phyloP scores from a whole-genome alignment of 441 rosid genomes.

The Rhodomyrtus psidioides region DNA sequence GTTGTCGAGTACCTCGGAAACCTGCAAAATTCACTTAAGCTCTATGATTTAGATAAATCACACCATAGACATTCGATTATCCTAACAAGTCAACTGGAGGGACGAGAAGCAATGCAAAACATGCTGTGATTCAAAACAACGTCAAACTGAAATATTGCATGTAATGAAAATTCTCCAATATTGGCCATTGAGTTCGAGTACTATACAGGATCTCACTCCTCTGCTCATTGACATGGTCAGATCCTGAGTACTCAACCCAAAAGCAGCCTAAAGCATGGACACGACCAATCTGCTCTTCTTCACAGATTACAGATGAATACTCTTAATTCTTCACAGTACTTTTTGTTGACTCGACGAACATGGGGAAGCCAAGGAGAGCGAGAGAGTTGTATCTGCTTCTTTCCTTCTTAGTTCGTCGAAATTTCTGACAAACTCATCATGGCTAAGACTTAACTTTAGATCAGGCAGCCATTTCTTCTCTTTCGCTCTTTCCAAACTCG shows the following conservation, averaged over 20 bases:
- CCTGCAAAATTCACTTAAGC: not conserved
- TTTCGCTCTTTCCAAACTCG: not conserved
- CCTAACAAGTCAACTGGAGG: not conserved
- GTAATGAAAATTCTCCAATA: not conserved
- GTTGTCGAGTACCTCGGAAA: not conserved
- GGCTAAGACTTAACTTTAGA: constrained; percentile 38
- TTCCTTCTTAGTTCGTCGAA: constrained; percentile 4
- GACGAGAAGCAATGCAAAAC: not conserved
- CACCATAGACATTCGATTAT: not conserved
- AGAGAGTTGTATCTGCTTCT: constrained; percentile 34
- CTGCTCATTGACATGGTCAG: constrained; percentile 17
- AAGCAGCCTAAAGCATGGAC: constrained; percentile 7
- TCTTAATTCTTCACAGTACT: not conserved
- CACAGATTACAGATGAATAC: not conserved
- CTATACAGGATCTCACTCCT: constrained; percentile 38
- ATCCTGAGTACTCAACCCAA: constrained; percentile 48
- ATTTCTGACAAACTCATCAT: constrained; percentile 15
- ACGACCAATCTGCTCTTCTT: not conserved
- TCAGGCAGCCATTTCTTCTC: constrained; percentile 38
- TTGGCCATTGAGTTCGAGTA: constrained; percentile 23
- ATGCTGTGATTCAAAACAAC: not conserved
- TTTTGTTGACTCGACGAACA: constrained; percentile 1
- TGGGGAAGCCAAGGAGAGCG: constrained; percentile 28
- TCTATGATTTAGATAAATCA: not conserved
- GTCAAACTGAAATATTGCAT: not conserved